phyloP scores from a whole-genome alignment of 192 early-diverging fungal genomes.

The Coemansia biformis region DNA sequence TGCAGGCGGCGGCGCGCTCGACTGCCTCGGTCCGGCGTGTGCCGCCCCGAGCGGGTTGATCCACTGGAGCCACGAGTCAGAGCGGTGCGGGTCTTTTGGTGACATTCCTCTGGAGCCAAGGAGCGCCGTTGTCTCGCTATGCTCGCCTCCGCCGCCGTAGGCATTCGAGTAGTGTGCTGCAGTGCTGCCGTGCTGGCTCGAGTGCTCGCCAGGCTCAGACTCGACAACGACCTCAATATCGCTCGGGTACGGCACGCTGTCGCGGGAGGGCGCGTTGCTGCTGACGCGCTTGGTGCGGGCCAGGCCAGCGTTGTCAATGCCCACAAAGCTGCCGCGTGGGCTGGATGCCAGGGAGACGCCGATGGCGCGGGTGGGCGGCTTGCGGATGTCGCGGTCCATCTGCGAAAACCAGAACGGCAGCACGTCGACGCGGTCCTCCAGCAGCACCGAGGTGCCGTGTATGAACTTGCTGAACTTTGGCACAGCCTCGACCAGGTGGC shows the following conservation, averaged over 20 bases:
- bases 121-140: slow-evolving; percentile 25
- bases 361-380: slow-evolving; percentile 57
- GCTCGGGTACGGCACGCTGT: slow-evolving; percentile 15
- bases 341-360: slow-evolving; percentile 49
- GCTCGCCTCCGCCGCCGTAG: no score
- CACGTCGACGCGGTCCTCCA: slow-evolving; percentile 72
- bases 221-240: slow-evolving; percentile 38
- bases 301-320: slow-evolving; percentile 13
- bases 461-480: slow-evolving; percentile 98
- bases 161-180: no score
- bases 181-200: slow-evolving; percentile 16
- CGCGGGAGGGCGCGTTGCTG: slow-evolving; percentile 24
- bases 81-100: not conserved
- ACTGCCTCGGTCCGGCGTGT: no score
- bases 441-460: slow-evolving; percentile 85
- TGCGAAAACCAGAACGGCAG: slow-evolving; percentile 95
- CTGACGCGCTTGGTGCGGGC: slow-evolving; percentile 10
- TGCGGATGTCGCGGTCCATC: slow-evolving; percentile 90
- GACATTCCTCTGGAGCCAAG: slow-evolving; percentile 7
- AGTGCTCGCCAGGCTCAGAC: slow-evolving; percentile 29
- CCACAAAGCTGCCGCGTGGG: slow-evolving; percentile 39
- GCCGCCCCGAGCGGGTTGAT: slow-evolving; percentile 29
- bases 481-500: slow-evolving; percentile 86
- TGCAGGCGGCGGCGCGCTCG: no score
- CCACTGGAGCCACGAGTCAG: slow-evolving; percentile 21